phyloP scores from a whole-genome alignment of 176 grass and related monocot species.

The Chloris gayana region DNA sequence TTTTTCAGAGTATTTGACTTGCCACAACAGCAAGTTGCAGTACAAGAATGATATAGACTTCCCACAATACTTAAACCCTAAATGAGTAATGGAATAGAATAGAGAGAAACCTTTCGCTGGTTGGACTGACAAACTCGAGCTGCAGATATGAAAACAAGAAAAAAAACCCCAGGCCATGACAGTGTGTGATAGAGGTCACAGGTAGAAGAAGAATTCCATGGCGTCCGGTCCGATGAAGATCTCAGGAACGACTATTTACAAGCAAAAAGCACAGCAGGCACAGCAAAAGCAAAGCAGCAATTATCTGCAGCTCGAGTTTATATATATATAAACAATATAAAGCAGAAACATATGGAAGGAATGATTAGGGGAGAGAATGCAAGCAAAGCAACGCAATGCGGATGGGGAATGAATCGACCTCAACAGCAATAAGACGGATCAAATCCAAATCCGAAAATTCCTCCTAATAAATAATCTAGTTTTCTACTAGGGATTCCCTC shows the following conservation, averaged over 20 bases:
- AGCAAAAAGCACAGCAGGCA: no score
- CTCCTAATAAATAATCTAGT: neutral
- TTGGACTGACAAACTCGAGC: neutral
- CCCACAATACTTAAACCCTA: neutral
- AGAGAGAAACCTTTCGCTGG: neutral
- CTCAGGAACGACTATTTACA: no score
- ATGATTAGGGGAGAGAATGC: neutral
- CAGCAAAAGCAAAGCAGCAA: no score
- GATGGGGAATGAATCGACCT: neutral
- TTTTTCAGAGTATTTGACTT: neutral
- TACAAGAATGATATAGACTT: neutral
- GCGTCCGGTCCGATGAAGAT: neutral
- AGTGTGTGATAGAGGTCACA: neutral
- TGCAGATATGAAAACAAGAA: neutral
- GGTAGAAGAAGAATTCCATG: neutral
- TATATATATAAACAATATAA: neutral
- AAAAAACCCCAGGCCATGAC: no score
- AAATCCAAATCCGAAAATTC: neutral
- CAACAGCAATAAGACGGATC: neutral
- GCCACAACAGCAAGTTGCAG: slow-evolving; percentile 16
- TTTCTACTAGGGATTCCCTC: neutral
- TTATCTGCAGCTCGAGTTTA: no score
- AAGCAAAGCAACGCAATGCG: neutral
- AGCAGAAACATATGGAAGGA: neutral
- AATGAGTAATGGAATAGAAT: neutral